Evolutionary conservation across 2,329 filamentous ascomycete species (phyloP).

Genomic region (Calonectria pauciramosa): DNA sequence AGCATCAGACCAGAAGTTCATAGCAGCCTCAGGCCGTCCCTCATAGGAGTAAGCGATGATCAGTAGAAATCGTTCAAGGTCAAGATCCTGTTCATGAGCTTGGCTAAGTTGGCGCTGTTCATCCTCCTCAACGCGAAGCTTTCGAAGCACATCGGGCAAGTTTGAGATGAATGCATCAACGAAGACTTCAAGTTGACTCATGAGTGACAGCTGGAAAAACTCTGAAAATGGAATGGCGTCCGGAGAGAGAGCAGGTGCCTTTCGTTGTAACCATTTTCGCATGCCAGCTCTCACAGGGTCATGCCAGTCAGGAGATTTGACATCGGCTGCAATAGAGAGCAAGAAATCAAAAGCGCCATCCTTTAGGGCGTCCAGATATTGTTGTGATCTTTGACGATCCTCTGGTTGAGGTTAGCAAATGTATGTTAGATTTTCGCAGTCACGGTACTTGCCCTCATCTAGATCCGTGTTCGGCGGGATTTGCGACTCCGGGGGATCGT

Average conservation of each 20-base stretch:
- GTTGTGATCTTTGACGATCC: slow-evolving; percentile 77
- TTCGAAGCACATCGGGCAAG: slow-evolving; percentile 91
- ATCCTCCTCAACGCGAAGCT: slow-evolving; percentile 89
- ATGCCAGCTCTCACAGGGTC: slow-evolving; percentile 88
- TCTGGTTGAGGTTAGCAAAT: slow-evolving; percentile 61
- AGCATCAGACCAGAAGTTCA: slow-evolving; percentile 91
- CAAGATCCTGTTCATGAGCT: slow-evolving; percentile 75
- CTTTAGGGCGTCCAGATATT: slow-evolving; percentile 82
- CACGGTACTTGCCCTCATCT: slow-evolving; percentile 61
- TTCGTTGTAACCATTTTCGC: slow-evolving; percentile 85
- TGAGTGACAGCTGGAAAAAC: slow-evolving; percentile 79
- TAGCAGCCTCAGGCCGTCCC: slow-evolving; percentile 84
- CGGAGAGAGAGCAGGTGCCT: slow-evolving; percentile 76
- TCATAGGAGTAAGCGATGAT: slow-evolving; percentile 95
- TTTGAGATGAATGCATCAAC: slow-evolving; percentile 95
- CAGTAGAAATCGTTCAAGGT: slow-evolving; percentile 91
- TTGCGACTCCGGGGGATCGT: slow-evolving; percentile 73
- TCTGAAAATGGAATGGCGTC: slow-evolving; percentile 79
- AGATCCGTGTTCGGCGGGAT: slow-evolving; percentile 73
- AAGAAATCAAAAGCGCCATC: slow-evolving; percentile 95
- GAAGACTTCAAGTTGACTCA: slow-evolving; percentile 88
- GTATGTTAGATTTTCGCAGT: background rate
- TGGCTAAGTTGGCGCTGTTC: slow-evolving; percentile 81
- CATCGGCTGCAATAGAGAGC: slow-evolving; percentile 85
- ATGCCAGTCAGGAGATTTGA: slow-evolving; percentile 86